phyloP scores from a whole-genome alignment of 2,329 filamentous ascomycete genomes.

The Onygenales sp. region DNA sequence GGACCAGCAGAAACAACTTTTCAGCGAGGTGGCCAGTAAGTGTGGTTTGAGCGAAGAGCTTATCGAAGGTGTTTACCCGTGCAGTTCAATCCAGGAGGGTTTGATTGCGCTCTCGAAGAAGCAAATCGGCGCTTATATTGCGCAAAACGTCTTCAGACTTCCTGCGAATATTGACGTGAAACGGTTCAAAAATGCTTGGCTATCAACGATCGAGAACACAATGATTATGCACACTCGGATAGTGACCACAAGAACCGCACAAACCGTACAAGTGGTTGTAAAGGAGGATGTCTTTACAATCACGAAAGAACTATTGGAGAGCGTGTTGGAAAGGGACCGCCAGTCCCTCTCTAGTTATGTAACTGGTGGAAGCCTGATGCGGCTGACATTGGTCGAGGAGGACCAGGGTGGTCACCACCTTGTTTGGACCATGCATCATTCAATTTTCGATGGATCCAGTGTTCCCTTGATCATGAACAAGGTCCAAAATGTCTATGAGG shows the following conservation, averaged over 20 bases:
- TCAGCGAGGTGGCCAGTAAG: constrained; percentile 15
- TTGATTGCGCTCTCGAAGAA: constrained; percentile 25
- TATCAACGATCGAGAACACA: constrained; percentile 52
- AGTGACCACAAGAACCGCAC: constrained; percentile 30
- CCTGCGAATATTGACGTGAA: constrained; percentile 43
- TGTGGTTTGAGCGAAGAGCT: neutral
- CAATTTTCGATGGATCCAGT: constrained; percentile 32
- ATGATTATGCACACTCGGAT: constrained; percentile 74
- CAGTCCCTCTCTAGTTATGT: constrained; percentile 9
- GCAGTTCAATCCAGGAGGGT: constrained; percentile 10
- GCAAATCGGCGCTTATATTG: constrained; percentile 44
- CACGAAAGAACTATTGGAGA: neutral
- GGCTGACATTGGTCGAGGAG: constrained; percentile 11
- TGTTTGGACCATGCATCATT: constrained; percentile 34
- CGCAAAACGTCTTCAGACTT: constrained; percentile 59
- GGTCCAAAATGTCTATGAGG: constrained; percentile 11
- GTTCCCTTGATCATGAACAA: constrained; percentile 13
- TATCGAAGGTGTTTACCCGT: constrained; percentile 12
- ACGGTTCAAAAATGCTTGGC: constrained; percentile 52
- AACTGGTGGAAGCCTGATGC: constrained; percentile 26
- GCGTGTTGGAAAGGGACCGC: constrained; percentile 1
- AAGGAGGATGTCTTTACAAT: constrained; percentile 15
- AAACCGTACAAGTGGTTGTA: constrained; percentile 33
- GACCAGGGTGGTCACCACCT: constrained; percentile 16
- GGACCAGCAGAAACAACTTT: neutral